These are phyloP conservation scores for Sporisorium reilianum DNA, from an alignment of 1,284 basidiomycete genomes.

Conservation along the genomic window DNA sequence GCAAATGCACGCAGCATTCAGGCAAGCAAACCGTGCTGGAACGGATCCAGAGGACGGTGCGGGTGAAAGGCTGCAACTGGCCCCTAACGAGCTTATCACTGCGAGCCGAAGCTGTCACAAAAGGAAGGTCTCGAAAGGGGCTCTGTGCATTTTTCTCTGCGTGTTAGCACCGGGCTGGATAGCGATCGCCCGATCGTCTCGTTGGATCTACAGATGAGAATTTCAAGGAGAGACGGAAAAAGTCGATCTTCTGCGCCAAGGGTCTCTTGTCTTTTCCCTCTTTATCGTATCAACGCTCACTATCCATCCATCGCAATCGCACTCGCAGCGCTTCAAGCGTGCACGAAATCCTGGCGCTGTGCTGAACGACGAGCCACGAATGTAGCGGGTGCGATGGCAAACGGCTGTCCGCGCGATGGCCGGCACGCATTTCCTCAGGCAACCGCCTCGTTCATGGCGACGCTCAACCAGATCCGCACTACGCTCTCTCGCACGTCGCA, in stretches of 20 bases:
- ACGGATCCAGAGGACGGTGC: neutral
- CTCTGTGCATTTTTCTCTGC: constrained; percentile 9
- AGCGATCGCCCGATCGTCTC: neutral
- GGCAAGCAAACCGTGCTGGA: neutral
- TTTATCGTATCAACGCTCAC: neutral
- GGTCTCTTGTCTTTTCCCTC: too few relatives aligned
- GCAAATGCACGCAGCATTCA: too few relatives aligned
- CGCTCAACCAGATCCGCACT: constrained; percentile 15
- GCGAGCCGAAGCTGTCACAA: constrained; percentile 2
- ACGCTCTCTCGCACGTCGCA: constrained; percentile 21
- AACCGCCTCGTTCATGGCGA: constrained; percentile 12
- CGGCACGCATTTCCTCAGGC: constrained; percentile 9
- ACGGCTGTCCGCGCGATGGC: constrained; percentile 15
- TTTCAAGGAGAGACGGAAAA: neutral
- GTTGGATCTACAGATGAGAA: constrained; percentile 5
- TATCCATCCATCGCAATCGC: neutral
- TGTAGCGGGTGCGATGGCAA: constrained; percentile 17
- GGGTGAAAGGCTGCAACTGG: constrained; percentile 1
- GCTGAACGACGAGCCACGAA: neutral
- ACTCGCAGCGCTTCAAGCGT: neutral
- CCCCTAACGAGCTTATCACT: constrained; percentile 2
- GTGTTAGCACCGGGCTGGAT: too few relatives aligned
- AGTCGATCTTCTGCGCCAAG: neutral
- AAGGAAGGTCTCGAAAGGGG: constrained; percentile 8
- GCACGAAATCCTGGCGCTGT: neutral